Conservation (phyloP, 1,284 basidiomycete species). For the Fomitiporia mediterranea region DNA sequence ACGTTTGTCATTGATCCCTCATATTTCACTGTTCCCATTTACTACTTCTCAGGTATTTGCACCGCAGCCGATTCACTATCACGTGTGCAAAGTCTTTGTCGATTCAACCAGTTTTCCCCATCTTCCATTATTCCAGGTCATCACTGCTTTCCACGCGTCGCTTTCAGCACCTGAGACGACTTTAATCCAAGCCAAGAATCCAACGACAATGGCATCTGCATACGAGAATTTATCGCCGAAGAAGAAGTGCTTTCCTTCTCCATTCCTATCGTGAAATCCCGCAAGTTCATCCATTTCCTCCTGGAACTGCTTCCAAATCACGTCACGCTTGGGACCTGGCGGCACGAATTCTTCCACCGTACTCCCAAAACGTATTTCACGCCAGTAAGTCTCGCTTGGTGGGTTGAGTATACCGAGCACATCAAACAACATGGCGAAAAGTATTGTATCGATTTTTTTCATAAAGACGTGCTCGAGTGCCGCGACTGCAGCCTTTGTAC, state of each 20-base stretch:
- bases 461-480: conserved; percentile 1
- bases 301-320: conserved; percentile 31
- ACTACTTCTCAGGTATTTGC: too few relatives aligned
- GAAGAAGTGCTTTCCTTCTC: conserved; percentile 24
- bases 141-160: conserved; percentile 35
- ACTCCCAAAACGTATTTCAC: conserved; percentile 33
- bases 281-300: conserved; percentile 29
- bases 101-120: conserved; percentile 34
- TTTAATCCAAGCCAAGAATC: conserved; percentile 30
- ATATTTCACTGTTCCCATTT: too few relatives aligned
- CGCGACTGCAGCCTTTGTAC: background rate
- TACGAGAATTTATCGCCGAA: conserved; percentile 30
- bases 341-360: conserved; percentile 33
- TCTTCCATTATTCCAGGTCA: conserved; percentile 33
- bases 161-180: conserved; percentile 32
- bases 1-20: too few relatives aligned
- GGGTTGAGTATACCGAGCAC: conserved; percentile 23
- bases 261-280: conserved; percentile 24
- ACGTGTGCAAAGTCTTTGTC: conserved; percentile 29
- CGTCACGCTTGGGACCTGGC: conserved; percentile 1
- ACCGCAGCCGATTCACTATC: background rate
- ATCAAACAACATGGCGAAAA: background rate
- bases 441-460: background rate
- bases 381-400: conserved; percentile 35
- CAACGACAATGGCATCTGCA: conserved; percentile 34